Evolutionary conservation across 306 rosid species (phyloP).

Genomic region (Luffa aegyptiaca): DNA sequence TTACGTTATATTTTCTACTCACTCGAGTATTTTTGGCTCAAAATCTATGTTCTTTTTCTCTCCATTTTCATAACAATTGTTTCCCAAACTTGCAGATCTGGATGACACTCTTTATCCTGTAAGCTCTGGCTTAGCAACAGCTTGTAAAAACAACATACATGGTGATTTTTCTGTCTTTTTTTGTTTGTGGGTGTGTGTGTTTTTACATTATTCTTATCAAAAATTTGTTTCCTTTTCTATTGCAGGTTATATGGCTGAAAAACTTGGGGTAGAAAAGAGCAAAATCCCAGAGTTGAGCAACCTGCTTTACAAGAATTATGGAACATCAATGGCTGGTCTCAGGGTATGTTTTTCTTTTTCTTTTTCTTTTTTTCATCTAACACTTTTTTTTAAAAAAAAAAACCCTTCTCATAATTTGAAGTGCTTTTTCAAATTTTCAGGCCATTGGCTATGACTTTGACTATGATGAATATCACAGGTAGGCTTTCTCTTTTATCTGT

Average conservation of each 20-base stretch:
- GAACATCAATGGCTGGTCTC: conserved; percentile 94
- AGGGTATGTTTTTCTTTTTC: conserved; percentile 37
- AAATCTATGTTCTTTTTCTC: neutral
- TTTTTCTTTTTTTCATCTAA: neutral
- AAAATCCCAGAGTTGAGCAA: conserved; percentile 47
- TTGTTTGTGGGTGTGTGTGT: too few species aligned
- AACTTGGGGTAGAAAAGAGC: conserved; percentile 66
- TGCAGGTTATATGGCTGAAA: conserved; percentile 68
- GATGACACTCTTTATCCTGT: conserved; percentile 92
- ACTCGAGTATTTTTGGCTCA: neutral
- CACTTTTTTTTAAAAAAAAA: too few species aligned
- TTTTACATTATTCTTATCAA: neutral
- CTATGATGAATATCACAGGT: conserved; percentile 86
- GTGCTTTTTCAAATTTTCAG: conserved; percentile 27
- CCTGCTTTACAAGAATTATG: conserved; percentile 71
- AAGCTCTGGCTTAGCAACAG: conserved; percentile 54
- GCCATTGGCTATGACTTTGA: conserved; percentile 91
- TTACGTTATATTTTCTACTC: too few species aligned
- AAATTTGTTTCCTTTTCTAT: neutral
- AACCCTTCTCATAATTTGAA: neutral
- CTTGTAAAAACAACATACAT: conserved; percentile 58
- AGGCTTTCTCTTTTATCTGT: neutral
- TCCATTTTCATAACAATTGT: neutral
- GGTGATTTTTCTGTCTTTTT: conserved; percentile 23
- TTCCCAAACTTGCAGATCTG: conserved; percentile 40